Evolutionary conservation across 345 rosid genomes (phyloP).

Genomic region (Populus tremula): DNA sequence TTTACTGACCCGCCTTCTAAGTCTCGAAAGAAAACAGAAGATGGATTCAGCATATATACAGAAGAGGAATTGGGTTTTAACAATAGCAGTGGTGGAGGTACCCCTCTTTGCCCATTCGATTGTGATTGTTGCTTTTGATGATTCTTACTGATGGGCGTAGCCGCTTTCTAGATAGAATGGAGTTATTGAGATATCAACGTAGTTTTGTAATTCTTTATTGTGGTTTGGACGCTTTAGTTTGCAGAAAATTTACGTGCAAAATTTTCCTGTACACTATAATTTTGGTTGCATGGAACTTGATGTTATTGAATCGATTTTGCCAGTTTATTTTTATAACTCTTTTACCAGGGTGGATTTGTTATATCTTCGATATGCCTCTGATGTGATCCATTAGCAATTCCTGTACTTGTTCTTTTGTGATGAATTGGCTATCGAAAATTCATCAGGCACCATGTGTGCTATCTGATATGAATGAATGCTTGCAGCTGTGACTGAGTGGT

Average conservation of each 20-base stretch:
- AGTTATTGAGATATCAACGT: not conserved
- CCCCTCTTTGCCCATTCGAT: constrained; percentile 81
- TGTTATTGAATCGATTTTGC: not conserved
- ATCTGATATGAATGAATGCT: not conserved
- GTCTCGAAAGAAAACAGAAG: constrained; percentile 48
- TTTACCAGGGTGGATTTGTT: not conserved
- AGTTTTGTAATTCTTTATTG: not conserved
- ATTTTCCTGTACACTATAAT: not conserved
- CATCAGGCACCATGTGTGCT: not conserved
- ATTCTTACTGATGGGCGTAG: not conserved
- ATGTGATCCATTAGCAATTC: not conserved
- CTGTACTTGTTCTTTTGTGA: not conserved
- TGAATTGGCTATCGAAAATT: not conserved
- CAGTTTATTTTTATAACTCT: too few species aligned
- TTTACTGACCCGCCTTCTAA: constrained; percentile 18
- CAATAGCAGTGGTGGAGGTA: constrained; percentile 50
- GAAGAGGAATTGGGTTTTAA: constrained; percentile 72
- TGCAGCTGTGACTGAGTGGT: not conserved
- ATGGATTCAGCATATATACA: constrained; percentile 52
- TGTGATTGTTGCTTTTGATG: constrained; percentile 76
- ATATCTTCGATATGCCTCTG: not conserved
- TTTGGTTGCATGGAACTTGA: not conserved
- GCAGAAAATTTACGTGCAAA: not conserved
- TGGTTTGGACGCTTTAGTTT: not conserved
- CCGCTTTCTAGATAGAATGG: not conserved